Evolutionary conservation across 2,329 filamentous ascomycete species (phyloP), one percentile per base, ranked within the genome.

Genomic region (Phialophora verrucosa): DNA sequence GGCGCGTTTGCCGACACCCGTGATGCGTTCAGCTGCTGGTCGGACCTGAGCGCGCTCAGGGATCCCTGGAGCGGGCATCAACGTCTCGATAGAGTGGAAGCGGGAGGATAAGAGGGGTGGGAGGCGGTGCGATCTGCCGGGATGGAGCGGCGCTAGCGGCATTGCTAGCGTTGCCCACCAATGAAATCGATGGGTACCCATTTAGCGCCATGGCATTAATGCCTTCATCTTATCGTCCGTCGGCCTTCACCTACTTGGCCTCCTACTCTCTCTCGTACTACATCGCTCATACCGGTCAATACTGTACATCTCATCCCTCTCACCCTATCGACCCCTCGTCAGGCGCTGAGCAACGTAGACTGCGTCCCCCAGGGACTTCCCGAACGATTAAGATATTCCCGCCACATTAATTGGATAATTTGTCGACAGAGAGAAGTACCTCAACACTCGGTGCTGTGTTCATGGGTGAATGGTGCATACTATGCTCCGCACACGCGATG

Each of bases 21-120:
- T 8, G 14, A 27, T 59, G 38, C 10, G 7, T 27, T 20, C 35
- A 31, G 56, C 56, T 27, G 38, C 23, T 47, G 56, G 14, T 14
- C 56, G 56, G 56, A 59, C 25, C 56, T 59, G 25, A 59, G 38
- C 56, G 56, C 56, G 38, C 38, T 44, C 27, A 10, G 56, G 56
- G 56, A 32, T 32, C 8, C 5, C 10, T 32, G 0, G 8, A 11
- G 32, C 32, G 32, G 32, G 5, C 8, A 58, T 58, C 31, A 4
- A 25, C 29, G 29, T 57, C 6, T n/a, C 17, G 27, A 57, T 29
- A 57, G 20, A 35, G 31, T 12, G 4, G n/a, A 47, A 17, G 12
- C 32, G n/a, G 7, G 35, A 47, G 35, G 32, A 29, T 31, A 29
- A 59, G 56, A 59, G 38, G 31, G 38, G 12, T 8, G 17, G 29